Conservation (phyloP, 176 grass and related monocot genomes). For the Saccharum spontaneum region DNA sequence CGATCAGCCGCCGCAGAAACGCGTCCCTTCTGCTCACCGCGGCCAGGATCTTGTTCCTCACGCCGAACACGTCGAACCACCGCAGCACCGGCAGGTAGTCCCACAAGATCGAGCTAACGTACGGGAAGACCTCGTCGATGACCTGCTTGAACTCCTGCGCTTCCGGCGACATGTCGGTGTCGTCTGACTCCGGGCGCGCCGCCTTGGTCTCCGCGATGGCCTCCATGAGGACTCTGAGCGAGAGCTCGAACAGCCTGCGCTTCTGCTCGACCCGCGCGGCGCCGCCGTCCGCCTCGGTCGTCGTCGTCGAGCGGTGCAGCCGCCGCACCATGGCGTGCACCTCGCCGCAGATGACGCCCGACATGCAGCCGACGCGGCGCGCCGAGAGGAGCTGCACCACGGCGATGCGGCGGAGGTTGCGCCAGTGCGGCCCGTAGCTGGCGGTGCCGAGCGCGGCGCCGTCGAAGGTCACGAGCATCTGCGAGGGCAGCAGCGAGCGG, state of each 20-base stretch:
- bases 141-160: constrained; percentile 32
- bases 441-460: constrained; percentile 37
- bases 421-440: constrained; percentile 48
- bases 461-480: constrained; percentile 25
- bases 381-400: constrained; percentile 43
- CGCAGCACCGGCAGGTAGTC: constrained; percentile 58
- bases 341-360: not conserved
- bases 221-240: constrained; percentile 37
- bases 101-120: constrained; percentile 14
- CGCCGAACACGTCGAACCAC: constrained; percentile 42
- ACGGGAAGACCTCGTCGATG: constrained; percentile 22
- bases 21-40: constrained; percentile 28
- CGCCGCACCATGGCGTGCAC: constrained; percentile 23
- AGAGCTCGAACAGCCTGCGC: constrained; percentile 39
- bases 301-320: constrained; percentile 11
- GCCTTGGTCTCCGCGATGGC: constrained; percentile 43
- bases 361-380: constrained; percentile 14
- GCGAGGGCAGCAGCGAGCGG: constrained; percentile 38
- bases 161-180: constrained; percentile 29
- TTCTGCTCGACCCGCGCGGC: constrained; percentile 38
- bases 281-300: not conserved
- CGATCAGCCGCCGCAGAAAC: constrained; percentile 48
- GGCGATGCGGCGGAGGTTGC: constrained; percentile 55
- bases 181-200: not conserved
- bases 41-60: constrained; percentile 29